phyloP scores from a whole-genome alignment of 78 protist genomes.

The Bigelowiella natans region DNA sequence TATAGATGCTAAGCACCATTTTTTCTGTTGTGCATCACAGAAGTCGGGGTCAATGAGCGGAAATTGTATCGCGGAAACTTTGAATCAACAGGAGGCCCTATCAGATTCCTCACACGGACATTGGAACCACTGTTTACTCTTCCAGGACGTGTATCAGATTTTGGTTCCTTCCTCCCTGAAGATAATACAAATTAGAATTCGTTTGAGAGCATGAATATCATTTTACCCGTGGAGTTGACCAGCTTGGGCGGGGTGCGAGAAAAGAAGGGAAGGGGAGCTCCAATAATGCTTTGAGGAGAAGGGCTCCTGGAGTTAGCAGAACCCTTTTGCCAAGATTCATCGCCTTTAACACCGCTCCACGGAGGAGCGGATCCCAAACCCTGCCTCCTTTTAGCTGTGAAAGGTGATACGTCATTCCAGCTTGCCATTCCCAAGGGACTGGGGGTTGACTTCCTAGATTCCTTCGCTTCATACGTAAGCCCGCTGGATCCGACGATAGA shows the following conservation, averaged over 20 bases:
- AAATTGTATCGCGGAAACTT: no score
- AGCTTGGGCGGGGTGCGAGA: not conserved
- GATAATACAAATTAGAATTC: no score
- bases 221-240: not conserved
- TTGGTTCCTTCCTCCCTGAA: not conserved
- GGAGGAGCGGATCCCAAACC: not conserved
- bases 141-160: not conserved
- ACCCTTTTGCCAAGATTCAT: not conserved
- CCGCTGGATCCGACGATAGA: not conserved
- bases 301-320: not conserved
- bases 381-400: not conserved
- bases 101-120: no score
- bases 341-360: not conserved
- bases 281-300: not conserved
- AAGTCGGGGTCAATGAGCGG: not conserved
- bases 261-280: not conserved
- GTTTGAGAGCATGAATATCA: no score
- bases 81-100: no score
- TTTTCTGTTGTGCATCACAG: not conserved
- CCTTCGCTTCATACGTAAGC: not conserved
- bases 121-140: no score
- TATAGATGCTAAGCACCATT: no score
- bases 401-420: not conserved
- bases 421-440: not conserved
- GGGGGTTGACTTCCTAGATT: not conserved